Base-by-base conservation (phyloP, 768 basidiomycete species). In the Amanita polypyramis region DNA sequence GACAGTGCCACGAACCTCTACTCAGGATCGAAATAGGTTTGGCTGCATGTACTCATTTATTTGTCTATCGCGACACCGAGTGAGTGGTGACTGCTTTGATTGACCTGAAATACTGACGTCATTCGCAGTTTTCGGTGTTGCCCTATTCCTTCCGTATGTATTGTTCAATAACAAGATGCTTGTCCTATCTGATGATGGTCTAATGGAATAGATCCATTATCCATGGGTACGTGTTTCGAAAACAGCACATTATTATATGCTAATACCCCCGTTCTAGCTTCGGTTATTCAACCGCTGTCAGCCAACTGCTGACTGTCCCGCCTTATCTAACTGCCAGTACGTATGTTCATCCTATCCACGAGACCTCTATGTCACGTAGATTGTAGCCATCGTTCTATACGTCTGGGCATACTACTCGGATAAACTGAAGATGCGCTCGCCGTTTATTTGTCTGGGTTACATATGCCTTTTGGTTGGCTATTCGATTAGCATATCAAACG, bases 111-210 rank as follows among this genome's bases (percentile, higher is more conserved):
- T 29, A 11, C 27, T 38, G 15, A 68, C 67, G 20, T 25, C 23
- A 44, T 51, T 9, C 37, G 0, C 34, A 83, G 82, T 82, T 2
- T 82, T 79, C 54, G 82, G 82, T 2, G 82, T 82, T 40, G 81
- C 82, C 1, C 63, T 83, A 20, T 85, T 85, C 68, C 62, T 84
- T 25, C 81, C 81, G 77, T 83, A 58, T 56, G 82, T 70, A 17
- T 6, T 33, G 5, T 30, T 14, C 25, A 30, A 32, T 39, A 8
- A 25, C 73, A 81, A 8, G 61, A 78, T 5, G 75, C 72, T 50
- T 73, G 10, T 44, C 19, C 23, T 27, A 15, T 15, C 21, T n/a
- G 23, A 9, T 17, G 23, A 42, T 8, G 3, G n/a, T 25, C 11
- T 27, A 3, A 10, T 32, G 30, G 21, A 32, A 21, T 39, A 82